Conservation (phyloP, 1,139 yeast genomes). For the Geotrichum aggregatum region DNA sequence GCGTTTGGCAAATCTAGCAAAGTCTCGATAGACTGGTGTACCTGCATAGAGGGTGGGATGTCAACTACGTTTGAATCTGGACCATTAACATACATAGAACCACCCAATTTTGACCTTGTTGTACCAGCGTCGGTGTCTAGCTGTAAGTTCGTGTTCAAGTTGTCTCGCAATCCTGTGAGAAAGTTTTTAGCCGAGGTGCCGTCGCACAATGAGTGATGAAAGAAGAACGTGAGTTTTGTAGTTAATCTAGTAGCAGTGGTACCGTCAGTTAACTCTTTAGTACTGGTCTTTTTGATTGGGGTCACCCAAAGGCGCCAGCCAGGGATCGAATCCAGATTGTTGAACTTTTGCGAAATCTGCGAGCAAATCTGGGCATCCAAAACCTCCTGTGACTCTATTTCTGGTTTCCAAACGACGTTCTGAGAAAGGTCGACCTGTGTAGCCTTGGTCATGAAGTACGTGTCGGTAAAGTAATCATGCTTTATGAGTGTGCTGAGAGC, state of each 20-base stretch:
- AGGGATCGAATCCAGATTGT: slow-evolving; percentile 1
- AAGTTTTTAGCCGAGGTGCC: slow-evolving; percentile 12
- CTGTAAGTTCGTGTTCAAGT: not conserved
- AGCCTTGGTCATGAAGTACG: slow-evolving; percentile 2
- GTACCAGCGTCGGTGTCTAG: not conserved
- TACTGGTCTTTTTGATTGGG: not conserved
- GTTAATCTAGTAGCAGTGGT: too few relatives aligned
- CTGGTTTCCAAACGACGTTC: not conserved
- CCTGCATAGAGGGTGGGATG: not conserved
- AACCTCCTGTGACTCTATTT: not conserved
- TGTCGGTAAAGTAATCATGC: not conserved
- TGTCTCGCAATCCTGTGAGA: slow-evolving; percentile 1
- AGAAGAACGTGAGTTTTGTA: slow-evolving; percentile 1
- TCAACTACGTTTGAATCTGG: too few relatives aligned
- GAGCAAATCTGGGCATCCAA: not conserved
- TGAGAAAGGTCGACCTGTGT: slow-evolving; percentile 5
- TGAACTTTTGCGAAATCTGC: slow-evolving; percentile 9
- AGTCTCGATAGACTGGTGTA: slow-evolving; percentile 11
- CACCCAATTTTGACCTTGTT: too few relatives aligned
- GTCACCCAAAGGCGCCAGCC: slow-evolving; percentile 19
- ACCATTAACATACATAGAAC: too few relatives aligned
- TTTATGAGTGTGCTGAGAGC: slow-evolving; percentile 6
- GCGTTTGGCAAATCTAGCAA: slow-evolving; percentile 10
- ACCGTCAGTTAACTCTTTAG: not conserved
- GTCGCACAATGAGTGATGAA: slow-evolving; percentile 16